These are phyloP conservation scores for Dryadomyces sulphureus DNA, from an alignment of 2,329 filamentous ascomycete species.

Conservation along the genomic window DNA sequence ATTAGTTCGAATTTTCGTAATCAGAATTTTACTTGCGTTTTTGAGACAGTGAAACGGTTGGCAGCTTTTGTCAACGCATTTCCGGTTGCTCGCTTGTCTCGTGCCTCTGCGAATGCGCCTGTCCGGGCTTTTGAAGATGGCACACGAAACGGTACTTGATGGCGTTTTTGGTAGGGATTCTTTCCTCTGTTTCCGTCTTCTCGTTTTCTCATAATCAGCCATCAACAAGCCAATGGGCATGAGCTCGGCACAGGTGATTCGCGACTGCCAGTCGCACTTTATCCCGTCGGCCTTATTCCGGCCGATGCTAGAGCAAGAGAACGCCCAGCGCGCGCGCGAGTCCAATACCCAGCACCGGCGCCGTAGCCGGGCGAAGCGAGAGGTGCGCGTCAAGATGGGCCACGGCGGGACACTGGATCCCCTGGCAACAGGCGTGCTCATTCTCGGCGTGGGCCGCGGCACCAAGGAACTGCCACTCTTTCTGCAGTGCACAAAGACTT, in stretches of 20 bases:
- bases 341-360: constrained; percentile 42
- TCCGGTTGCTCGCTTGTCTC: too few species aligned
- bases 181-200: not conserved
- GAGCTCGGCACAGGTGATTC: constrained; percentile 80
- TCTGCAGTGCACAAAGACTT: constrained; percentile 78
- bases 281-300: constrained; percentile 67
- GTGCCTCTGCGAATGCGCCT: constrained; percentile 17
- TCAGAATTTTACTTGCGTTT: not conserved
- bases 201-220: constrained; percentile 35
- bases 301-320: constrained; percentile 51
- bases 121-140: constrained; percentile 30
- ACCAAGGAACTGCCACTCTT: constrained; percentile 74
- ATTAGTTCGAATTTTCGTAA: too few species aligned
- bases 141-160: constrained; percentile 35
- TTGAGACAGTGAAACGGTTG: not conserved
- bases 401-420: constrained; percentile 94
- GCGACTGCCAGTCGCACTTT: constrained; percentile 74
- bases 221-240: constrained; percentile 84
- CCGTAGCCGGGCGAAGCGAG: constrained; percentile 39
- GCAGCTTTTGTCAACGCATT: too few species aligned
- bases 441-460: constrained; percentile 72
- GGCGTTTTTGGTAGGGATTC: constrained; percentile 38
- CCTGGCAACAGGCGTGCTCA: constrained; percentile 81
- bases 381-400: constrained; percentile 74
- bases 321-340: constrained; percentile 36